These are phyloP conservation scores for Flaveria brownii DNA, from an alignment of 129 eudicot genomes.

Conservation along the genomic window DNA sequence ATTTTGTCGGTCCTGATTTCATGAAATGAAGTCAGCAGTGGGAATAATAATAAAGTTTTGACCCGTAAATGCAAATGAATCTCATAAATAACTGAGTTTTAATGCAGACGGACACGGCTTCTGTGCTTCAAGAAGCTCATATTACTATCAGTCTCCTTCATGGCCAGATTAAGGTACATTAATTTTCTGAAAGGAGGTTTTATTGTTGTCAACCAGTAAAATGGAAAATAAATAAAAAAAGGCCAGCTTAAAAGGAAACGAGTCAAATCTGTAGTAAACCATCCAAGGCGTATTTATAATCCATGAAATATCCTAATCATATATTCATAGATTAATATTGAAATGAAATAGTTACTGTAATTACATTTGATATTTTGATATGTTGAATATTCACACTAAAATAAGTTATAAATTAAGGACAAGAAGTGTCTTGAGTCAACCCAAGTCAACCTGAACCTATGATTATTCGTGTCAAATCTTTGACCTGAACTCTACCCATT, in stretches of 20 bases:
- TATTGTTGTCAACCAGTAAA: not conserved
- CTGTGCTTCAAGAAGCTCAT: conserved; percentile 74
- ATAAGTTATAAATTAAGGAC: not conserved
- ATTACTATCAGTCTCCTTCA: conserved; percentile 59
- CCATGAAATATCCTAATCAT: not conserved
- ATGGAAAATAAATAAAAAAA: not conserved
- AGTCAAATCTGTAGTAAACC: not conserved
- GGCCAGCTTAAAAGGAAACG: not conserved
- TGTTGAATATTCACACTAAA: not conserved
- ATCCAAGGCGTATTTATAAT: not conserved
- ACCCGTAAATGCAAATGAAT: not conserved
- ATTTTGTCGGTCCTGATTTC: conserved; percentile 6
- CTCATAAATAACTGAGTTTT: not conserved
- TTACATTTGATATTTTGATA: not conserved
- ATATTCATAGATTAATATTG: not conserved
- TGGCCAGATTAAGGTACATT: conserved; percentile 51
- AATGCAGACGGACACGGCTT: conserved; percentile 79
- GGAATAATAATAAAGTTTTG: conserved; percentile 6
- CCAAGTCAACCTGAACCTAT: not conserved
- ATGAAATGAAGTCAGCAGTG: not conserved
- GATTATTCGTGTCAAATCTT: not conserved
- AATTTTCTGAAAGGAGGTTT: not conserved
- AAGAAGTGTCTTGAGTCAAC: not conserved
- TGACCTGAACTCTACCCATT: not conserved
- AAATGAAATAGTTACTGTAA: not conserved